A percentile compares a stretch with the other conserved stretches of the same genome.
These are phyloP conservation scores for Venturia pyrina DNA, from an alignment of 2,329 filamentous ascomycete genomes.

Conservation along the genomic window DNA sequence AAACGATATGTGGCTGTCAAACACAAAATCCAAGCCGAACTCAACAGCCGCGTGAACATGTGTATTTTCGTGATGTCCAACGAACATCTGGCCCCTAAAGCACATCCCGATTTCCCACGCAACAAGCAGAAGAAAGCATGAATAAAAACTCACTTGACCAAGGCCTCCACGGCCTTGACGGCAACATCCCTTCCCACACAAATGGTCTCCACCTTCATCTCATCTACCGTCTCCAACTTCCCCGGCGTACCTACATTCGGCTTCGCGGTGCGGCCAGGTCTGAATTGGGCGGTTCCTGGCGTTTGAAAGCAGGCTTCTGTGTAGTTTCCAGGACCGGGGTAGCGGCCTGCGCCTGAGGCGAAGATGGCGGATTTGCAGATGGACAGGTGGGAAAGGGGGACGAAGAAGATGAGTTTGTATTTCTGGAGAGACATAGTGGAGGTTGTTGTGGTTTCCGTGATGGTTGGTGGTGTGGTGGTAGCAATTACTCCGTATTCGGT, in stretches of 20 bases:
- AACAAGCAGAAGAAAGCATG: not conserved
- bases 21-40: no score
- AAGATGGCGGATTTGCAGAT: slow-evolving; percentile 36
- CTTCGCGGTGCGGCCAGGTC: slow-evolving; percentile 50
- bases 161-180: slow-evolving; percentile 47
- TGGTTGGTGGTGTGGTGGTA: no score
- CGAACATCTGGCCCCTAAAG: no score
- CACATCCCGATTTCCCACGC: not conserved
- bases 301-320: slow-evolving; percentile 33
- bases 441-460: not conserved
- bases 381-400: slow-evolving; percentile 27
- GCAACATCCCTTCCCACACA: slow-evolving; percentile 50
- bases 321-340: slow-evolving; percentile 32
- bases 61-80: no score
- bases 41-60: no score
- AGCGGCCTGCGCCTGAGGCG: slow-evolving; percentile 33
- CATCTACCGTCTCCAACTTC: slow-evolving; percentile 39
- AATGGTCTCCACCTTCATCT: slow-evolving; percentile 51
- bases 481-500: no score
- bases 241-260: slow-evolving; percentile 53
- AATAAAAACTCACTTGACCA: slow-evolving; percentile 48
- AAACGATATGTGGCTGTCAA: not conserved
- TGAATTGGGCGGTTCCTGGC: slow-evolving; percentile 54
- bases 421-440: slow-evolving; percentile 11
- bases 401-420: slow-evolving; percentile 38